Evolutionary conservation across 1,284 basidiomycete species (phyloP), one percentile per base, ranked within the genome.

Genomic region (Boletus nobilissimus): DNA sequence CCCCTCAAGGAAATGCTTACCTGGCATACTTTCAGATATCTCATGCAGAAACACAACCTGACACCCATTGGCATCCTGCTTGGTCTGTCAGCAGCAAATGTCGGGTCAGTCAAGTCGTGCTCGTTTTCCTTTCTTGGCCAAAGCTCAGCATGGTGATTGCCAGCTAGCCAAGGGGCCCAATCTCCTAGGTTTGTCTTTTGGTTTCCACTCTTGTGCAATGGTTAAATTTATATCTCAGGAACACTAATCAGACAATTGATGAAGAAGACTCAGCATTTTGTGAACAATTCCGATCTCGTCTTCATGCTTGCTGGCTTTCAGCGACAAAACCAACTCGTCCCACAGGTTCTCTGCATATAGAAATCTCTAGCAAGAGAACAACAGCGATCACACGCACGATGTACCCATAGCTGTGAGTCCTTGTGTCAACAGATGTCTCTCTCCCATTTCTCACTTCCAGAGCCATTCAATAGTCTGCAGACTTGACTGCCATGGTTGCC

Each of bases 61-160:
- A 99, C 97, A 0, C 97, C 97, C 9, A 96, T 99, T 68, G 98
- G 96, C 4, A 91, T 99, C 54, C 90, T 99, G 3, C 92, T 99
- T 9, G 98, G 98, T 29, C 89, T 99, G 60, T 94, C 97, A 4
- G 96, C 96, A 4, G 97, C 97, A 2, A 97, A 97, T 82, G 89
- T 97, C n/a, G 98, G 97, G 3, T 65, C 73, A 18, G 40, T 40
- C 7, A 70, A 60, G 22, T 64, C 19, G 26, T 39, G 73, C 38
- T 48, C 69, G 8, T 74, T 43, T 34, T 16, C 62, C 32, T 63
- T 72, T 26, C 65, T 70, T 9, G 64, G 70, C 38, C 19, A 74
- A 29, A 13, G n/a, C n/a, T n/a, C n/a, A n/a, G n/a, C n/a, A n/a
- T n/a, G n/a, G n/a, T n/a, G n/a, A n/a, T n/a, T n/a, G n/a, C n/a